Base-by-base conservation (phyloP, 1,284 basidiomycete species). In the Stereum hirsutum region DNA sequence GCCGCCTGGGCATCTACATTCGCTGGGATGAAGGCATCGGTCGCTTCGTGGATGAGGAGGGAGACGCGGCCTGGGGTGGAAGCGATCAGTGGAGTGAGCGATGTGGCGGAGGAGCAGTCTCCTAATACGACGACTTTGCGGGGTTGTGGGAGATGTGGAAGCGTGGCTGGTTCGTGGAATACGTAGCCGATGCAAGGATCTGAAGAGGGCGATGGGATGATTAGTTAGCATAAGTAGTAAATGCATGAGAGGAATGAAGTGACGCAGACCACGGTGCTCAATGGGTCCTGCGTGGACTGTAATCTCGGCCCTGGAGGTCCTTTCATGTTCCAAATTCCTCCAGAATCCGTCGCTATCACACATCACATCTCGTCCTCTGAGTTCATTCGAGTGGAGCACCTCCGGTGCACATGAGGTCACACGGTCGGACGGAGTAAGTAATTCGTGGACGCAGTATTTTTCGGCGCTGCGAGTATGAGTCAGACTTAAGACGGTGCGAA, bases 121-220 rank as follows among this genome's bases (percentile, higher is more conserved):
- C 74, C 74, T 12, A 75, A 60, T 7, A 75, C 57, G 40, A 70
- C 66, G n/a, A 76, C 41, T 42, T 68, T 70, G 1, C 72, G 70
- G 0, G 78, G 62, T 49, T 32, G 67, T 54, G 30, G 65, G 48
- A 58, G 68, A 49, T 32, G 67, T 54, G 30, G 65, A 48, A 58
- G 68, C 43, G 50, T 65, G 43, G 64, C 60, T 6, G 70, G 60
- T 57, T 93, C 90, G 43, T 74, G 69, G 47, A 95, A 73, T 27
- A 91, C 66, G 57, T 86, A 95, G 12, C 90, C 92, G 35, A 94
- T 62, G 51, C 87, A 89, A 2, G 85, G 81, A 49, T 89, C 90
- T 92, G 52, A 1, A 17, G 26, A 28, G 14, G 48, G 32, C 24
- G 19, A 35, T 42, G 25, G 27, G 17, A 37, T 8, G 21, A 24